phyloP scores from a whole-genome alignment of 768 basidiomycete genomes.

The Postia placenta region DNA sequence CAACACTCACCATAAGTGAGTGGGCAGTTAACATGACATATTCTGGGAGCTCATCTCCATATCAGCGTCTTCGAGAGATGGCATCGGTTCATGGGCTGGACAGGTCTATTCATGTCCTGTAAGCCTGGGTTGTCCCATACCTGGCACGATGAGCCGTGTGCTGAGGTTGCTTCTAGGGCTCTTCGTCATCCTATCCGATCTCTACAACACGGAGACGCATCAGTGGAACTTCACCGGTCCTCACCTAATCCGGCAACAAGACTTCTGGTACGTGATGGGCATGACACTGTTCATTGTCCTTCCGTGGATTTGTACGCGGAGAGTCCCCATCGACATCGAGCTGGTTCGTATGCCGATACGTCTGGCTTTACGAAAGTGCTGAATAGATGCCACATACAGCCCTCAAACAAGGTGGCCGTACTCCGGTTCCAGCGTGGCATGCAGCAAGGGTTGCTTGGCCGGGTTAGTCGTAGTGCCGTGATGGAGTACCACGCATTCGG shows the following conservation, averaged over 20 bases:
- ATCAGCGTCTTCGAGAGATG: slow-evolving; percentile 76
- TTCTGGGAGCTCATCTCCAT: not conserved
- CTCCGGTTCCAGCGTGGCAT: slow-evolving; percentile 78
- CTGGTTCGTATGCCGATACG: slow-evolving; percentile 39
- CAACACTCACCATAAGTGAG: slow-evolving; percentile 76
- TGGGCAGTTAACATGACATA: no score
- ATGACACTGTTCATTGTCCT: slow-evolving; percentile 73
- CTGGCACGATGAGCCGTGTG: not conserved
- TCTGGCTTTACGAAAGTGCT: not conserved
- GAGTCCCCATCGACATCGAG: slow-evolving; percentile 70
- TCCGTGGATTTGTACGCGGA: slow-evolving; percentile 72
- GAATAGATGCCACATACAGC: slow-evolving; percentile 34
- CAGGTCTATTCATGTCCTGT: slow-evolving; percentile 52
- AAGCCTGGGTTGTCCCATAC: slow-evolving; percentile 15
- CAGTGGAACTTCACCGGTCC: slow-evolving; percentile 52
- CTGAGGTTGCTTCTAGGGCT: slow-evolving; percentile 37
- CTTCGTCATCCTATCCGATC: slow-evolving; percentile 62
- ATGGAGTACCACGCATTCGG: slow-evolving; percentile 85
- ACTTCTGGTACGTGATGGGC: slow-evolving; percentile 70
- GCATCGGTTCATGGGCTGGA: slow-evolving; percentile 77
- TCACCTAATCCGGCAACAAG: slow-evolving; percentile 58
- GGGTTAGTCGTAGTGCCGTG: slow-evolving; percentile 65
- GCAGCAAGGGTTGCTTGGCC: slow-evolving; percentile 75
- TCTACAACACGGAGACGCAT: slow-evolving; percentile 48
- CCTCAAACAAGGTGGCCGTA: slow-evolving; percentile 73